These are phyloP conservation scores for Hymenochaete sp. DNA, from an alignment of 1,284 basidiomycete genomes.

Conservation along the genomic window DNA sequence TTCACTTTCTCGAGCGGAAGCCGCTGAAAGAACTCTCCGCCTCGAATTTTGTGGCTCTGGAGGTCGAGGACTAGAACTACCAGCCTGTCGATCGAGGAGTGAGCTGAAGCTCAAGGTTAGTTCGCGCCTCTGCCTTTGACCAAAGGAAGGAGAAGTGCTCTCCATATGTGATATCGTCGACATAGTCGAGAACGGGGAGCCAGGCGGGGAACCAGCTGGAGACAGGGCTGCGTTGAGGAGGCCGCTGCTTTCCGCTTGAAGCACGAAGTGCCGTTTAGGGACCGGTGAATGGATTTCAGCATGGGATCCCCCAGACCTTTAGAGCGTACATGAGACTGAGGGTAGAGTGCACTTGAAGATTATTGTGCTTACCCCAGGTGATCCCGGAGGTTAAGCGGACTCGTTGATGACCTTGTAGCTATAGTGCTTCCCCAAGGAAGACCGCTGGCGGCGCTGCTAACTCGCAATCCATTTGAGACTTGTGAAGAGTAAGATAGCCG, in stretches of 20 bases:
- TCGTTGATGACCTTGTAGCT: too few relatives aligned
- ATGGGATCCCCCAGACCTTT: slow-evolving; percentile 22
- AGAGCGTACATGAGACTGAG: too few relatives aligned
- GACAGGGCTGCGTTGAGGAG: slow-evolving; percentile 44
- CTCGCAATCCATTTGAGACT: slow-evolving; percentile 9
- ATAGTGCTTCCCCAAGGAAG: too few relatives aligned
- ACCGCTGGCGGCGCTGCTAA: slow-evolving; percentile 7
- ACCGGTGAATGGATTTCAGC: slow-evolving; percentile 28
- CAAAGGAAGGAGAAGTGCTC: slow-evolving; percentile 3
- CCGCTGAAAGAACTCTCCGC: slow-evolving; percentile 19
- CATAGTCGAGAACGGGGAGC: slow-evolving; percentile 30
- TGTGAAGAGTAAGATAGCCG: slow-evolving; percentile 15
- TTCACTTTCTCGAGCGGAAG: slow-evolving; percentile 28
- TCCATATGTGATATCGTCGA: slow-evolving; percentile 12
- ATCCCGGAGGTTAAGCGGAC: slow-evolving; percentile 20
- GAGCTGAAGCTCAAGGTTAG: slow-evolving; percentile 30
- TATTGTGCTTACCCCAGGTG: slow-evolving; percentile 20
- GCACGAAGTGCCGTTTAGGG: slow-evolving; percentile 25
- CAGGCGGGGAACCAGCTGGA: slow-evolving; percentile 38
- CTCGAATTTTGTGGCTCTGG: too few relatives aligned
- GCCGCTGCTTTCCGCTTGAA: slow-evolving; percentile 23
- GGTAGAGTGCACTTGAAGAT: background rate
- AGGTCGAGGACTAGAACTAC: background rate
- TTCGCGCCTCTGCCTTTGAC: slow-evolving; percentile 10
- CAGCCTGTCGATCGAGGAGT: slow-evolving; percentile 28